These are phyloP conservation scores for Trametes pubescens DNA, from an alignment of 1,284 basidiomycete genomes.

Conservation along the genomic window DNA sequence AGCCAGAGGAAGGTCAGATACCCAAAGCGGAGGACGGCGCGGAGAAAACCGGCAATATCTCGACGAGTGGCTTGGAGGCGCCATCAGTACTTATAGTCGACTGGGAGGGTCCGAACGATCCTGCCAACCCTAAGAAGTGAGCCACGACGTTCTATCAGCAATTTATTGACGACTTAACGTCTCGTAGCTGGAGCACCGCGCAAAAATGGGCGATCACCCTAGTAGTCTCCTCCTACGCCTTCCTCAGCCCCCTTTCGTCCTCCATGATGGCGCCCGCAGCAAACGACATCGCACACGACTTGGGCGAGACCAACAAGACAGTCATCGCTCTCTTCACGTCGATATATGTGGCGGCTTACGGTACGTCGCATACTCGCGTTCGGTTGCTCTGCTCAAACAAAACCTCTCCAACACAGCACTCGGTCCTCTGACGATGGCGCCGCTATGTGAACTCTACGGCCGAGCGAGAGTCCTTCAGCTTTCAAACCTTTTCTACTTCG, in stretches of 20 bases:
- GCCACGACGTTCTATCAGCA: constrained; percentile 21
- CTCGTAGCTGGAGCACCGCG: constrained; percentile 60
- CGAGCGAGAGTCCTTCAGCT: constrained; percentile 53
- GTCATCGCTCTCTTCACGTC: constrained; percentile 68
- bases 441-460: constrained; percentile 62
- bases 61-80: background rate
- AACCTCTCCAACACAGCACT: constrained; percentile 42
- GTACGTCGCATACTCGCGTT: constrained; percentile 40
- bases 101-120: constrained; percentile 71
- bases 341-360: constrained; percentile 74
- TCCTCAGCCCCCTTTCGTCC: constrained; percentile 71
- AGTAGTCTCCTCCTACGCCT: constrained; percentile 70
- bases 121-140: constrained; percentile 73
- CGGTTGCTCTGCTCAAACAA: background rate
- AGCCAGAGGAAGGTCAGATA: background rate
- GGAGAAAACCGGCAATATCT: background rate
- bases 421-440: constrained; percentile 64
- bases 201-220: constrained; percentile 70
- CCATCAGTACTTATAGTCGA: constrained; percentile 48
- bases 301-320: constrained; percentile 60
- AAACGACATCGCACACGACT: constrained; percentile 58
- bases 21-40: background rate
- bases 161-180: background rate
- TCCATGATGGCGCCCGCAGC: constrained; percentile 79
- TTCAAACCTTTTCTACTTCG: constrained; percentile 66